Evolutionary conservation across 2,329 filamentous ascomycete species (phyloP).

Genomic region (Fusarium albidum): DNA sequence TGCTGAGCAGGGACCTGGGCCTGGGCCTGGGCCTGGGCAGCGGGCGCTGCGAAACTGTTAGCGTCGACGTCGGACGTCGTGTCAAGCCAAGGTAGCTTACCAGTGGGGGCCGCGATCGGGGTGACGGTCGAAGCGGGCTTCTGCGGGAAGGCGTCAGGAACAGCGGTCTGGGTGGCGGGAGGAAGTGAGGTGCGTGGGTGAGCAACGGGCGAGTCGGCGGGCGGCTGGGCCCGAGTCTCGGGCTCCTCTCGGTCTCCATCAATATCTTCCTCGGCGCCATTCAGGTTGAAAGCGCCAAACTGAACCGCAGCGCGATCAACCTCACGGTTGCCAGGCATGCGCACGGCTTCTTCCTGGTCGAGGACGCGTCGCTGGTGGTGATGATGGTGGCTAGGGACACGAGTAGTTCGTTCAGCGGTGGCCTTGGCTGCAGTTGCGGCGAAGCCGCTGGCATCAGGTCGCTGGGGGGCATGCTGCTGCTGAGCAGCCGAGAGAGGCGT

Average conservation of each 20-base stretch:
- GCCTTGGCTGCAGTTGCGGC: conserved; percentile 86
- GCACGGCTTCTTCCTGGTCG: conserved; percentile 96
- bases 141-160: conserved; percentile 65
- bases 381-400: conserved; percentile 74
- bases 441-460: conserved; percentile 69
- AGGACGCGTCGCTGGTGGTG: conserved; percentile 77
- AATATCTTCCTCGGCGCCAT: conserved; percentile 84
- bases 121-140: conserved; percentile 60
- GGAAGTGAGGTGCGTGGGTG: conserved; percentile 88
- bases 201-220: conserved; percentile 88
- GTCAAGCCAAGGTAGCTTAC: conserved; percentile 34
- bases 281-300: conserved; percentile 94
- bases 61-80: background rate
- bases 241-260: conserved; percentile 95
- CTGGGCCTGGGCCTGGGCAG: conserved; percentile 52
- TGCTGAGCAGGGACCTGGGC: conserved; percentile 58
- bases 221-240: conserved; percentile 92
- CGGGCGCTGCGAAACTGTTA: conserved; percentile 31
- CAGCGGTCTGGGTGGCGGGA: conserved; percentile 67
- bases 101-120: conserved; percentile 47
- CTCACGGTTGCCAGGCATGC: conserved; percentile 97
- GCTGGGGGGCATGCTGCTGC: conserved; percentile 66
- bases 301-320: conserved; percentile 93
- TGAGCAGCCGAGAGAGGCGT: conserved; percentile 73
- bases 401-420: conserved; percentile 66